Percentiles rank a stretch among this genome's conserved stretches.
phyloP scores from a whole-genome alignment of 129 eudicot genomes.

The Solidago caesia region DNA sequence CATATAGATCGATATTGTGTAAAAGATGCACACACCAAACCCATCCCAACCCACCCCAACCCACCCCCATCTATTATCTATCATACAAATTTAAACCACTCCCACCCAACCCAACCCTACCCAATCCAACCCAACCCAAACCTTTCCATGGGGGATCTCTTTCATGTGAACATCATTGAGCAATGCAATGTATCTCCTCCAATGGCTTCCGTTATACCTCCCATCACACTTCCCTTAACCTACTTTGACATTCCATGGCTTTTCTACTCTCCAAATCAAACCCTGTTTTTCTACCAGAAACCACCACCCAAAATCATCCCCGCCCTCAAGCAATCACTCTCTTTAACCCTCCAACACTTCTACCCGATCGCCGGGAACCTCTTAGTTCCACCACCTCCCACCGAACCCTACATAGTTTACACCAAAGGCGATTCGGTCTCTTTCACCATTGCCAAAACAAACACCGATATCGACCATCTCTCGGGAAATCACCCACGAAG shows the following conservation, averaged over 20 bases:
- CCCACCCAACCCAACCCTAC: too few relatives aligned
- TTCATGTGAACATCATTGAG: constrained; percentile 23
- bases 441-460: constrained; percentile 37
- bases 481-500: constrained; percentile 28
- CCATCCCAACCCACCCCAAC: too few relatives aligned
- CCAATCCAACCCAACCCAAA: too few relatives aligned
- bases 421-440: constrained; percentile 30
- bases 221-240: constrained; percentile 45
- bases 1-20: too few relatives aligned
- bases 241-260: constrained; percentile 67
- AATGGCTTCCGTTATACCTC: constrained; percentile 23
- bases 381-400: constrained; percentile 25
- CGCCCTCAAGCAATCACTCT: constrained; percentile 56
- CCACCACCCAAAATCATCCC: constrained; percentile 26
- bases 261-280: constrained; percentile 38
- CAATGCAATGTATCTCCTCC: constrained; percentile 44
- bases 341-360: constrained; percentile 56
- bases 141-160: constrained; percentile 1
- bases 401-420: constrained; percentile 32
- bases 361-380: constrained; percentile 50
- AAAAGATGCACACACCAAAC: too few relatives aligned
- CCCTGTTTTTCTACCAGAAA: constrained; percentile 49
- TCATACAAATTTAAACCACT: too few relatives aligned
- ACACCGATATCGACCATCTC: constrained; percentile 19
- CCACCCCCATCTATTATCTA: too few relatives aligned